Evolutionary conservation across 306 rosid species (phyloP).

Genomic region (Sindora glabra): DNA sequence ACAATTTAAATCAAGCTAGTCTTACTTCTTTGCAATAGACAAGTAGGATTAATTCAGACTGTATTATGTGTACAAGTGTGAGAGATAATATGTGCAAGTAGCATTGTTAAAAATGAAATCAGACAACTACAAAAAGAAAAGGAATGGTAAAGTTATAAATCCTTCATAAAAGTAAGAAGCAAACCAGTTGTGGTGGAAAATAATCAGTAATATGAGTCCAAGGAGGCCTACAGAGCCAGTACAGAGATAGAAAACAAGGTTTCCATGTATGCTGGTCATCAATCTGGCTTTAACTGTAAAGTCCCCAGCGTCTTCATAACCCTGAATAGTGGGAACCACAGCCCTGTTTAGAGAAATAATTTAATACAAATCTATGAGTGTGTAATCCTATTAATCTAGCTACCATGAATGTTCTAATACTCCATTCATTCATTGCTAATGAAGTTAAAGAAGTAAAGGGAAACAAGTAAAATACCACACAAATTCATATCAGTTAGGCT

Average conservation of each 20-base stretch:
- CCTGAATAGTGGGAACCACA: constrained; percentile 96
- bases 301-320: constrained; percentile 98
- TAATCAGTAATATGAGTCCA: constrained; percentile 63
- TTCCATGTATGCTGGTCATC: constrained; percentile 76
- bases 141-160: neutral
- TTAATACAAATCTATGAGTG: constrained; percentile 41
- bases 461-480: neutral
- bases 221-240: constrained; percentile 57
- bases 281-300: constrained; percentile 70
- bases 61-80: too few species aligned
- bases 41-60: too few species aligned
- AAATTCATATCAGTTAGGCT: constrained; percentile 7
- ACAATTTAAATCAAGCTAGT: too few species aligned
- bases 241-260: constrained; percentile 67
- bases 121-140: neutral
- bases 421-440: constrained; percentile 2
- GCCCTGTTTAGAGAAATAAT: constrained; percentile 76
- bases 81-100: too few species aligned
- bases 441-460: neutral
- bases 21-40: too few species aligned
- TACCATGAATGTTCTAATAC: constrained; percentile 14
- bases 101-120: neutral
- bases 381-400: constrained; percentile 22
- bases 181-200: constrained; percentile 51
- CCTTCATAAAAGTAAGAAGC: constrained; percentile 22